phyloP scores from a whole-genome alignment of 257 asterid species.

The Gynochthodes officinalis region DNA sequence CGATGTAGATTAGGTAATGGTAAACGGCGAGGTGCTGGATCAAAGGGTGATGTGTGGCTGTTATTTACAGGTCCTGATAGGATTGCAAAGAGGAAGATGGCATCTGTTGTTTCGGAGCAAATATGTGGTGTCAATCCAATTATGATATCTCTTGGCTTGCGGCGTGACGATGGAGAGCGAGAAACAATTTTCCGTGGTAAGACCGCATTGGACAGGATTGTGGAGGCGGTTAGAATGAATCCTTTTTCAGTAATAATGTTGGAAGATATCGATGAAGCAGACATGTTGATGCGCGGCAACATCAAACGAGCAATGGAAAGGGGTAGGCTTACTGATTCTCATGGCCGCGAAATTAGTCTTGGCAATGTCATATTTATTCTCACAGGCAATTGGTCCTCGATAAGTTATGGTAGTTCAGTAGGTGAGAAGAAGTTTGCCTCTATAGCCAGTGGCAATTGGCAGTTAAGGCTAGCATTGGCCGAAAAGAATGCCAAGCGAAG shows the following conservation, averaged over 20 bases:
- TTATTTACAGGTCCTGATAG: constrained; percentile 85
- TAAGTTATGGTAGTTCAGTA: constrained; percentile 29
- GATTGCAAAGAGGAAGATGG: constrained; percentile 79
- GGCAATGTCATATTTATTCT: constrained; percentile 76
- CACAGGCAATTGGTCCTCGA: constrained; percentile 76
- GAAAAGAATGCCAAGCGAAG: constrained; percentile 56
- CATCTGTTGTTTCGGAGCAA: constrained; percentile 67
- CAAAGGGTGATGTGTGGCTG: constrained; percentile 84
- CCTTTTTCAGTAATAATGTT: constrained; percentile 81
- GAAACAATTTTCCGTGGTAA: constrained; percentile 60
- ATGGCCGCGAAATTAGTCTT: constrained; percentile 80
- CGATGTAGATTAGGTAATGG: constrained; percentile 64
- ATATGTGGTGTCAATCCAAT: constrained; percentile 53
- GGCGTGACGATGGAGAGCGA: constrained; percentile 47
- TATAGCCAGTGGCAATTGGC: constrained; percentile 51
- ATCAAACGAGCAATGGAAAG: constrained; percentile 68
- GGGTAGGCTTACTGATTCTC: constrained; percentile 74
- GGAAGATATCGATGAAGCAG: constrained; percentile 79
- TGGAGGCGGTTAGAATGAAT: constrained; percentile 66
- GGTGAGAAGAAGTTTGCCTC: constrained; percentile 49
- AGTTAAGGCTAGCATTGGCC: constrained; percentile 47
- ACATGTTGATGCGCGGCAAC: constrained; percentile 49
- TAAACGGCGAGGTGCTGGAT: constrained; percentile 46
- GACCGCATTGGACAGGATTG: constrained; percentile 71
- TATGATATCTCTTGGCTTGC: constrained; percentile 52